Evolutionary conservation across 441 rosid genomes (phyloP), one percentile per base, ranked within the genome.

Genomic region (Populus hybrid): DNA sequence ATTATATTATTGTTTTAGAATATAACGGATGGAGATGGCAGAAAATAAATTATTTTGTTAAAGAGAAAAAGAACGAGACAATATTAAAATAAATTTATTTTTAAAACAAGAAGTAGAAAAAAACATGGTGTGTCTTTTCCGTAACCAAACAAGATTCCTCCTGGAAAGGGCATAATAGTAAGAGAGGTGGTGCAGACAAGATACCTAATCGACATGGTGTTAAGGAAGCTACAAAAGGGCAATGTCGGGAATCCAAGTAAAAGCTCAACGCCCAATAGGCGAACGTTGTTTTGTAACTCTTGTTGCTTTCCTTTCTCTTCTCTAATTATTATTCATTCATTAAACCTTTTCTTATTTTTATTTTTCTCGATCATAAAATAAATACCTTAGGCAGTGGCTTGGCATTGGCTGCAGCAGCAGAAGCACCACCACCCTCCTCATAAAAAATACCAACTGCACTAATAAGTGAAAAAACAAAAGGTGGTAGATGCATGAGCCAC

Each of bases 401-500:
- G 57, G 57, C 57, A 53, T 53, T 53, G 61, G 61, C 61, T 16
- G 61, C 61, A 53, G 59, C 59, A 50, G 61, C 61, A 53, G 61
- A 1, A 53, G 1, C 59, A 50, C 7, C 59, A 14, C 8, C 61
- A 18, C n/a, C 61, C 21, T 42, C 71, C 18, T 28, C 70, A 57
- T 7, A 57, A 76, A 42, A 53, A 34, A 23, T 57, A 53, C 46
- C 35, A 34, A 71, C 61, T 28, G 10, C 16, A 20, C 32, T 30
- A 68, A n/a, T 11, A 65, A 26, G 64, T 35, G 46, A 46, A 75
- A 69, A 77, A 81, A 83, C 82, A 82, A 85, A 84, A 82, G 89
- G 86, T 86, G 88, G 89, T 86, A 77, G 88, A 86, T 85, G 88
- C 88, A 87, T 88, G 87, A 89, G 84, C 83, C 86, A 74, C 82